These are phyloP conservation scores for Zarea fungicola DNA, from an alignment of 2,329 filamentous ascomycete species.

Conservation along the genomic window DNA sequence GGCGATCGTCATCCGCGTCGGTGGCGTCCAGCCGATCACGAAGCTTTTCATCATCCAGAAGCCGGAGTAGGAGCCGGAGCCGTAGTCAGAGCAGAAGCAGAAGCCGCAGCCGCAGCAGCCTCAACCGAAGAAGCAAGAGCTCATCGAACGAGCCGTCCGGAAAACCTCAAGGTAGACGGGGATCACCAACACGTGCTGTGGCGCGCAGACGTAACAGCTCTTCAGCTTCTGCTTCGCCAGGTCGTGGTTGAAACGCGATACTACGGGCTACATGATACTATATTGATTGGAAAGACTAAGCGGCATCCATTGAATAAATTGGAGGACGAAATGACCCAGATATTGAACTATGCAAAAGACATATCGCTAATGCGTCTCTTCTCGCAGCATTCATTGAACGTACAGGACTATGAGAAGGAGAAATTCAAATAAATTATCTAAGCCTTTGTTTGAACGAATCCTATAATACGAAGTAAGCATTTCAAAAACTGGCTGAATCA, in stretches of 20 bases:
- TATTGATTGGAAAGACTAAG: not conserved
- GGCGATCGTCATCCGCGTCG: conserved; percentile 31
- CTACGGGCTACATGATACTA: not conserved
- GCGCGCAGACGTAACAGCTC: conserved; percentile 45
- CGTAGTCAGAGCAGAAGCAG: conserved; percentile 15
- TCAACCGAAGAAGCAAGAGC: conserved; percentile 8
- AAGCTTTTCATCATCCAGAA: conserved; percentile 35
- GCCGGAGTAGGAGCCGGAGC: conserved; percentile 22
- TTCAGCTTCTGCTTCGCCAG: conserved; percentile 42
- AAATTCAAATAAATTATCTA: not conserved
- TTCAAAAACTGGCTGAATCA: not conserved
- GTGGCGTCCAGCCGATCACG: conserved; percentile 34
- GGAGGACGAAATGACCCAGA: not conserved
- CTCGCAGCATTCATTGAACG: conserved; percentile 3
- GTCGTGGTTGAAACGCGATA: not conserved
- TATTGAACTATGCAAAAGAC: not conserved
- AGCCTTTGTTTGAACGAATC: not conserved
- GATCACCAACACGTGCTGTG: not conserved
- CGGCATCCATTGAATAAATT: not conserved
- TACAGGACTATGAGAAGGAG: not conserved
- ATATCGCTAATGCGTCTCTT: conserved; percentile 6
- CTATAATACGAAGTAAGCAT: conserved; percentile 10
- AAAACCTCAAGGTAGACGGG: conserved; percentile 24
- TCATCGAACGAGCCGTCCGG: not conserved
- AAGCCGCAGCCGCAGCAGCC: no score